Percentiles rank a stretch among this genome's conserved stretches.
Conservation (phyloP, 768 basidiomycete genomes). For the Mycena rosella region DNA sequence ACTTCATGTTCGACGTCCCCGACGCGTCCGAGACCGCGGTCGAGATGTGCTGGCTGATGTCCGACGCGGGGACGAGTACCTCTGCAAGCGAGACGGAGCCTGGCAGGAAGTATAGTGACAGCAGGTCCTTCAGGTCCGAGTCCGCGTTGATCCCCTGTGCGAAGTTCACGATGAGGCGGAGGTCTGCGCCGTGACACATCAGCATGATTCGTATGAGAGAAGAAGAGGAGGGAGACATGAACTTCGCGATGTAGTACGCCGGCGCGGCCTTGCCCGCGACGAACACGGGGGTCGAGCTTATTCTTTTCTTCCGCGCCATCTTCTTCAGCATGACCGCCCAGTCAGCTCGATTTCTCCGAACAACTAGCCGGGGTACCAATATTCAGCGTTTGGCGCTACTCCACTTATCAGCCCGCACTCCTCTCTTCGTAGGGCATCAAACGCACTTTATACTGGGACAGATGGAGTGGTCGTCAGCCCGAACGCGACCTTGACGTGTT, state of each 20-base stretch:
- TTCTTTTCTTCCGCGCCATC: constrained; percentile 83
- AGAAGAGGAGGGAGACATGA: constrained; percentile 59
- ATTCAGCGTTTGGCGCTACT: constrained; percentile 92
- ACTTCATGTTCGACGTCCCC: constrained; percentile 89
- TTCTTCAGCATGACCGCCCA: constrained; percentile 75
- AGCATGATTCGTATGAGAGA: background rate
- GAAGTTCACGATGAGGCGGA: constrained; percentile 94
- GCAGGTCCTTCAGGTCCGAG: constrained; percentile 87
- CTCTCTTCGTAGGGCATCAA: background rate
- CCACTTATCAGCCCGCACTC: background rate
- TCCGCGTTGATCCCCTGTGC: constrained; percentile 85
- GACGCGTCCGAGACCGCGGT: constrained; percentile 96
- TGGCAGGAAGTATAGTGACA: constrained; percentile 94
- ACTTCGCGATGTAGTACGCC: constrained; percentile 93
- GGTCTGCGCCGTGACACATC: constrained; percentile 59
- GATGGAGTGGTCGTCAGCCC: constrained; percentile 85
- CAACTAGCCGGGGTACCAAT: constrained; percentile 68
- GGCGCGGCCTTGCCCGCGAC: constrained; percentile 99
- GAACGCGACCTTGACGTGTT: constrained; percentile 77
- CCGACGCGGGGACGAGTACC: constrained; percentile 90
- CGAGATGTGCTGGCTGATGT: constrained; percentile 96
- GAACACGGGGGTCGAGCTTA: constrained; percentile 90
- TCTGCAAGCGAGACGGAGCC: constrained; percentile 90
- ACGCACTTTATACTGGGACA: constrained; percentile 88
- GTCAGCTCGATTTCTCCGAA: background rate